Base-by-base conservation (phyloP, 73 alveolate genomes). In the Paramecium sexaurelia region DNA sequence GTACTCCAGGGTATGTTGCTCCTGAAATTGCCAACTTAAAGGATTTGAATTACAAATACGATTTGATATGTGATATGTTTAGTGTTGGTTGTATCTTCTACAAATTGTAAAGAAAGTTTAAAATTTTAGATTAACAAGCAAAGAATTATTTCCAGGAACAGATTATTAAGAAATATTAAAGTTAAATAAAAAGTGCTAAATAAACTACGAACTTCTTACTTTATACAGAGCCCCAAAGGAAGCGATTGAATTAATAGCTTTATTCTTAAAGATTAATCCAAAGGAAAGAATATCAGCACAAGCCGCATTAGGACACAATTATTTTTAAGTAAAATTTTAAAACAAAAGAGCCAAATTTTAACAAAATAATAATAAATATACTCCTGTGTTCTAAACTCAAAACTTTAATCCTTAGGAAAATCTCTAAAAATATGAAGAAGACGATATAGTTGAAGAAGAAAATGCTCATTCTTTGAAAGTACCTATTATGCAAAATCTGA, bases 201-300 rank as follows among this genome's bases (percentile, higher is more conserved):
- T 88, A 8, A 82, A 88, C 33, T 82, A 39, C 3, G 90, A 78
- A 15, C 45, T 24, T 7, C 73, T 78, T 10, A 17, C 43, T 8
- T 2, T 78, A 33, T 41, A 78, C 27, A 37, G 90, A 24, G 92
- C 94, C 6, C 89, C 95, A 15, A 95, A 95, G 20, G 95, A 91
- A 41, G 96, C 96, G 3, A 55, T 91, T 35, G 95, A 93, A 35
- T 57, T 93, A 26, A 45, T 93, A 10, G 75, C 82, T 26, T 75
- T 75, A 33, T 55, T 93, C 84, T 85, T 93, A 19, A 91, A 91
- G 43, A 39, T 91, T 45, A 92, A 93, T 55, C 96, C 96, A 6
- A 51, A 90, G 11, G 69, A 93, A 55, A 91, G 96, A 75, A 91
- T 93, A 24, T 78, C 92, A 17, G 96, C 93, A 0, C 27, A 67